Evolutionary conservation across 148 eudicot genomes (phyloP).

Genomic region (Vaccinium macrocarpon): DNA sequence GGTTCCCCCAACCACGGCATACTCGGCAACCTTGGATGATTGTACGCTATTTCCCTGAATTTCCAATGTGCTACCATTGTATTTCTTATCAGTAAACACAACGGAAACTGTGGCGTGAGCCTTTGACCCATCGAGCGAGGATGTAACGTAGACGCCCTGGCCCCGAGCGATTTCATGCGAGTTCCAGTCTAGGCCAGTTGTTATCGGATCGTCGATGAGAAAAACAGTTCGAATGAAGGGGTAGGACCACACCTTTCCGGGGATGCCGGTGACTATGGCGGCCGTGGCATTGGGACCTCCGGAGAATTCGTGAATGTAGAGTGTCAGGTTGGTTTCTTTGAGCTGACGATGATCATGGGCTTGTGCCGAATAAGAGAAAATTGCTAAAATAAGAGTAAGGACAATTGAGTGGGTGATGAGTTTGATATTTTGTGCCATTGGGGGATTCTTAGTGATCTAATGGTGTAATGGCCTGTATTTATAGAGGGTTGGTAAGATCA

Average conservation of each 20-base stretch:
- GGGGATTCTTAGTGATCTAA: background rate
- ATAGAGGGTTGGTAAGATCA: no score
- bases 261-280: background rate
- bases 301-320: background rate
- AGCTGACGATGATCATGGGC: background rate
- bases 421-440: background rate
- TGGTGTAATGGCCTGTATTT: no score
- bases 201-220: background rate
- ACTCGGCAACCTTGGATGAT: background rate
- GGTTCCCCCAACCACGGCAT: background rate
- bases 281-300: background rate
- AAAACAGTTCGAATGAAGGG: background rate
- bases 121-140: background rate
- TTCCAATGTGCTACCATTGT: conserved; percentile 11
- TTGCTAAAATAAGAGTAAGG: background rate
- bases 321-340: conserved; percentile 13
- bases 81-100: background rate
- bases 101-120: background rate
- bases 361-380: background rate
- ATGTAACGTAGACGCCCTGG: background rate
- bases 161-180: background rate
- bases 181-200: background rate
- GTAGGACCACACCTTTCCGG: background rate
- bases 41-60: background rate
- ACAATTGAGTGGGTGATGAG: background rate